These are phyloP conservation scores for Pseudogymnoascus pannorum DNA, from an alignment of 2,329 filamentous ascomycete species.

Conservation along the genomic window DNA sequence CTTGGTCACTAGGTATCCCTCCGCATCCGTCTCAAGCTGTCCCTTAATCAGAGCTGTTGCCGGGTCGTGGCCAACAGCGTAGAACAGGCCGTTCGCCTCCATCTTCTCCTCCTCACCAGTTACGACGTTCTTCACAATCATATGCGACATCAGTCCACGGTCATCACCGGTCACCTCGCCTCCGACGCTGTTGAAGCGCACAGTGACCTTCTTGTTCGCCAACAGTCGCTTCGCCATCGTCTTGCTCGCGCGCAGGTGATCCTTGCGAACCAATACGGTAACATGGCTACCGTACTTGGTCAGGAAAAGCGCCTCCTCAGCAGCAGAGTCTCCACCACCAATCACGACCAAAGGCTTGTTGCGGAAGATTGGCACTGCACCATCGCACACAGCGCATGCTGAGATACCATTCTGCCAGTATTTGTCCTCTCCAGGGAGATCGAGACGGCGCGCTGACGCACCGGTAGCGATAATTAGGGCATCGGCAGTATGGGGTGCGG, in stretches of 20 bases:
- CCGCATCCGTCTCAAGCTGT: slow-evolving; percentile 78
- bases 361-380: slow-evolving; percentile 92
- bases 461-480: slow-evolving; percentile 91
- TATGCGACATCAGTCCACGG: slow-evolving; percentile 79
- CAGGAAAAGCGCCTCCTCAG: slow-evolving; percentile 94
- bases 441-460: slow-evolving; percentile 78
- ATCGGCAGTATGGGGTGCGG: slow-evolving; percentile 79
- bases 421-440: slow-evolving; percentile 80
- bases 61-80: slow-evolving; percentile 94
- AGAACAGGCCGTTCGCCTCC: slow-evolving; percentile 88
- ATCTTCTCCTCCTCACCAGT: slow-evolving; percentile 75
- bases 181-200: slow-evolving; percentile 76
- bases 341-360: slow-evolving; percentile 95
- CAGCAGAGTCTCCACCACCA: slow-evolving; percentile 91
- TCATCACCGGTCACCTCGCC: slow-evolving; percentile 79
- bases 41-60: slow-evolving; percentile 86
- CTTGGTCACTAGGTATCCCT: slow-evolving; percentile 85
- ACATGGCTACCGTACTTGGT: slow-evolving; percentile 97
- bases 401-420: slow-evolving; percentile 98
- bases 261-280: slow-evolving; percentile 83
- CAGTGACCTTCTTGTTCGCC: slow-evolving; percentile 80
- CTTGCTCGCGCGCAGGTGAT: slow-evolving; percentile 78
- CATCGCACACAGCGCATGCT: slow-evolving; percentile 95
- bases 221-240: slow-evolving; percentile 86
- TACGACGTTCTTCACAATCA: slow-evolving; percentile 72